Evolutionary conservation across 176 grass and related monocot species (phyloP).

Genomic region (Paspalum notatum): DNA sequence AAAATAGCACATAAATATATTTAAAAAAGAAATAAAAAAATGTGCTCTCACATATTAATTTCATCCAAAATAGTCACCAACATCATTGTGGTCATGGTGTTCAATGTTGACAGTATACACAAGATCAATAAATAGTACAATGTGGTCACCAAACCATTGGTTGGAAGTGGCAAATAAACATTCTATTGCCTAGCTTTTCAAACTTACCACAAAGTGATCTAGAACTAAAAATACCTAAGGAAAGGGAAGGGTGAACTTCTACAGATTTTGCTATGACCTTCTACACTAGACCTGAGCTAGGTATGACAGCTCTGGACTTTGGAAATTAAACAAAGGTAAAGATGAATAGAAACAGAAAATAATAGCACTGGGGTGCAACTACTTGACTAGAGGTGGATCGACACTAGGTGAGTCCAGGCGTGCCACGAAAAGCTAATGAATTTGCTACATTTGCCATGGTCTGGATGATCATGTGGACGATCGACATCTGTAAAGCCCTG

Average conservation of each 20-base stretch:
- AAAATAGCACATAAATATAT: not conserved
- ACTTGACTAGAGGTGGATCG: slow-evolving; percentile 22
- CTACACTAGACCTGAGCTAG: slow-evolving; percentile 47
- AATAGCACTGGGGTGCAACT: not conserved
- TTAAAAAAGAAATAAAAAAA: not conserved
- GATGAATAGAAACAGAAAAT: slow-evolving; percentile 20
- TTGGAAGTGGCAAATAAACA: not conserved
- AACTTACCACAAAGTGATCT: slow-evolving; percentile 36
- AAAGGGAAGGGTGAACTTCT: slow-evolving; percentile 21
- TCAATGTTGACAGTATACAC: slow-evolving; percentile 32
- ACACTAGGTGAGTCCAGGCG: slow-evolving; percentile 31
- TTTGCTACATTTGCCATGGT: slow-evolving; percentile 26
- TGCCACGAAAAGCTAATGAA: not conserved
- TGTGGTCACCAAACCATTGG: slow-evolving; percentile 16
- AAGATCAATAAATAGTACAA: slow-evolving; percentile 41
- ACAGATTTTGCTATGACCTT: slow-evolving; percentile 33
- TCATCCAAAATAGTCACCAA: slow-evolving; percentile 22
- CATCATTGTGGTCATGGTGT: slow-evolving; percentile 10
- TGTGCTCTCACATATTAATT: not conserved
- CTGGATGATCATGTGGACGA: not conserved
- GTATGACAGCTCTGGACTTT: slow-evolving; percentile 1
- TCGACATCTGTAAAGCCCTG: slow-evolving; percentile 14
- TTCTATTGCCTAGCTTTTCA: slow-evolving; percentile 33
- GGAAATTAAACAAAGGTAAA: slow-evolving; percentile 14
- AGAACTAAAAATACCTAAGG: slow-evolving; percentile 40